Conservation (phyloP, 345 rosid genomes). For the Eucalyptus caleyi region DNA sequence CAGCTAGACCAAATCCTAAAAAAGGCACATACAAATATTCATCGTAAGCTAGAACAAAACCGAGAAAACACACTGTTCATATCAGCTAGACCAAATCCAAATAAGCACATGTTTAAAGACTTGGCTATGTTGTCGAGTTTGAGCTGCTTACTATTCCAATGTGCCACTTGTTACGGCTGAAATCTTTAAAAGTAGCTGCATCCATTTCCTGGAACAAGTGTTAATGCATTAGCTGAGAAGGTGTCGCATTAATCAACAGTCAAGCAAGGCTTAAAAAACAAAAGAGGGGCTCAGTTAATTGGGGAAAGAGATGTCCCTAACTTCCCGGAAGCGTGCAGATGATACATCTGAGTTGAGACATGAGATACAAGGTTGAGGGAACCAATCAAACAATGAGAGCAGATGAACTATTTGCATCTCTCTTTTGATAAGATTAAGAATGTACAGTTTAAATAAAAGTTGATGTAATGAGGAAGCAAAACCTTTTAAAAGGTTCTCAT, state of each 20-base stretch:
- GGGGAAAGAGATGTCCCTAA: not conserved
- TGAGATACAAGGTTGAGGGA: not conserved
- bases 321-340: not conserved
- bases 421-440: not conserved
- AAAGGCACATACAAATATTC: not conserved
- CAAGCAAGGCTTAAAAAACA: not conserved
- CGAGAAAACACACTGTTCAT: not conserved
- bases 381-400: not conserved
- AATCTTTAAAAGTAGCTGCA: slow-evolving; percentile 56
- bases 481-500: not conserved
- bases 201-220: slow-evolving; percentile 73
- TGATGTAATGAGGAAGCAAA: not conserved
- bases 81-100: not conserved
- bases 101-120: not conserved
- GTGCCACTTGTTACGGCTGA: slow-evolving; percentile 67
- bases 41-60: not conserved
- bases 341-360: not conserved
- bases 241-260: not conserved
- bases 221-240: not conserved
- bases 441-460: not conserved
- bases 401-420: not conserved
- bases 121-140: not conserved
- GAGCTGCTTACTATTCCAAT: slow-evolving; percentile 67
- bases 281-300: not conserved
- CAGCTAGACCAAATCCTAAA: not conserved